Conservation (phyloP, 2,329 filamentous ascomycete genomes). For the Pyricularia sp. region DNA sequence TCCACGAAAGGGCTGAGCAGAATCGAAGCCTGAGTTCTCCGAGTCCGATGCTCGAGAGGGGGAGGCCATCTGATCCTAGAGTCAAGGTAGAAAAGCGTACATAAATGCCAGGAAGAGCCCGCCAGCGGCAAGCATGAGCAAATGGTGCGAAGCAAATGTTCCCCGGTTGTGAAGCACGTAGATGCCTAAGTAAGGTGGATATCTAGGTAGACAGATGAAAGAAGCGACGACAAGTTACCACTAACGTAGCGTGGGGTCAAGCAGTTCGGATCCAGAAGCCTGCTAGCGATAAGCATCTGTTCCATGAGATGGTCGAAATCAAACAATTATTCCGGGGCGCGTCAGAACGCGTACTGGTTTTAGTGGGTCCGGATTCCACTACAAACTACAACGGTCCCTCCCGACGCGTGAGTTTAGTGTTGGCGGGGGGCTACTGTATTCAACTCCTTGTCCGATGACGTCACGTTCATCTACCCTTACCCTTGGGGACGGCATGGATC, state of each 20-base stretch:
- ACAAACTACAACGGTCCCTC: not conserved
- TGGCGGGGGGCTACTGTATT: not conserved
- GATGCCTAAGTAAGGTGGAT: not conserved
- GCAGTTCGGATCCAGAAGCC: not conserved
- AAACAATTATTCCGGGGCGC: not conserved
- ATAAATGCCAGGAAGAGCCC: not conserved
- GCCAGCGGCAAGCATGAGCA: not conserved
- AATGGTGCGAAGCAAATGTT: not conserved
- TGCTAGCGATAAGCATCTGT: not conserved
- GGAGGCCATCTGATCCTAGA: not conserved
- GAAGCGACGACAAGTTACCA: not conserved
- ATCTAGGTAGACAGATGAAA: not conserved
- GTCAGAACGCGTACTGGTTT: not conserved
- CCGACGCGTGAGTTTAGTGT: not conserved
- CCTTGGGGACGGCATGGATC: not conserved
- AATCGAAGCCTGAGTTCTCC: conserved; percentile 29
- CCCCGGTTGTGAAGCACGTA: not conserved
- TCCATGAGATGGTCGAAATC: not conserved
- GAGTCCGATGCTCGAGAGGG: conserved; percentile 8
- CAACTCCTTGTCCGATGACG: not conserved
- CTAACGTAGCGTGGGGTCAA: not conserved
- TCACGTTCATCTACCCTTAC: not conserved
- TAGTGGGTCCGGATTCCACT: not conserved
- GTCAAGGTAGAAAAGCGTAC: not conserved
- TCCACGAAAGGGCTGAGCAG: conserved; percentile 52